Conservation (phyloP, 305 asterid genomes). For the Fraxinus latifolia region DNA sequence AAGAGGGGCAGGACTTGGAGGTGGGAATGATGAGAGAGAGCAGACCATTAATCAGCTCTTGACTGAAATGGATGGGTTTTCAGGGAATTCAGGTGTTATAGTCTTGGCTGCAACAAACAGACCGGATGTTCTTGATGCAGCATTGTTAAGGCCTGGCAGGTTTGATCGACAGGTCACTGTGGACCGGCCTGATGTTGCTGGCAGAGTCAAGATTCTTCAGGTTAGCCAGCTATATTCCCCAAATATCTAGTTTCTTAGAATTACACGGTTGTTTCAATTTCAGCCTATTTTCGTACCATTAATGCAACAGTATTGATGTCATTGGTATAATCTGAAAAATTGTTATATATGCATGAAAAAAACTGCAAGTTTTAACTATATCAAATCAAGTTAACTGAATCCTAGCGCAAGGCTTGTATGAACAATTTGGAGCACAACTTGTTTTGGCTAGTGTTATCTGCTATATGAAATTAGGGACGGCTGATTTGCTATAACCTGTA, state of each 20-base stretch:
- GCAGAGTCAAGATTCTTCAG: conserved; percentile 54
- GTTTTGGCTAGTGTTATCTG: neutral
- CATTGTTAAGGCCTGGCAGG: conserved; percentile 53
- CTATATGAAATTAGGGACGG: neutral
- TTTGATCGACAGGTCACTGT: conserved; percentile 53
- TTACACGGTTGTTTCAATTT: neutral
- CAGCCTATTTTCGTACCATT: neutral
- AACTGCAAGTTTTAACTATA: neutral
- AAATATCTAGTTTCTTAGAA: neutral
- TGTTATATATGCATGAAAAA: neutral
- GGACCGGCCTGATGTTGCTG: conserved; percentile 53
- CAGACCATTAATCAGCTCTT: conserved; percentile 53
- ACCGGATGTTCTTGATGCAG: conserved; percentile 54
- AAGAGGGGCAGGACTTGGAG: conserved; percentile 53
- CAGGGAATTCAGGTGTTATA: conserved; percentile 47
- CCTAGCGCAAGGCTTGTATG: neutral
- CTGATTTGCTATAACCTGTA: neutral
- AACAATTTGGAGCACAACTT: neutral
- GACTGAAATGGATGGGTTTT: conserved; percentile 56
- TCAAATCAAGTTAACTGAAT: neutral
- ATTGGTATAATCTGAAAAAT: neutral
- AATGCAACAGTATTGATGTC: neutral
- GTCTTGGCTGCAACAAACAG: conserved; percentile 52
- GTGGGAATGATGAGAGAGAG: conserved; percentile 52
- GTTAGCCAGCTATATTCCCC: conserved; percentile 20